Evolutionary conservation across 345 rosid species (phyloP).

Genomic region (Erucastrum elatum): DNA sequence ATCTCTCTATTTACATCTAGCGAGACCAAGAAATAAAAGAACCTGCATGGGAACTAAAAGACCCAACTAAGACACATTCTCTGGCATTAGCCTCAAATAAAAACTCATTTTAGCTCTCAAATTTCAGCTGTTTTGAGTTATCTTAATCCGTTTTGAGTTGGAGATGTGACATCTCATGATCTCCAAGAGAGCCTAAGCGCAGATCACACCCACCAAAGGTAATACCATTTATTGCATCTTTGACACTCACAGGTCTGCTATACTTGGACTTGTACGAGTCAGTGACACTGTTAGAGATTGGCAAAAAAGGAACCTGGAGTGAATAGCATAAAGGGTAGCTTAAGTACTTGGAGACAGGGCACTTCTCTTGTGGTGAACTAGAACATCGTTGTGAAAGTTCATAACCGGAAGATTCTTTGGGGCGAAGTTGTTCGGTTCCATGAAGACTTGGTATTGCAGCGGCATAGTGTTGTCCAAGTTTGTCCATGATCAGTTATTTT

Average conservation of each 20-base stretch:
- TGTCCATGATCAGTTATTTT: too few relatives aligned
- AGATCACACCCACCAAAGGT: conserved; percentile 53
- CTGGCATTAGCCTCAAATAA: not conserved
- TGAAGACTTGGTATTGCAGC: conserved; percentile 47
- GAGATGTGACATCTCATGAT: conserved; percentile 7
- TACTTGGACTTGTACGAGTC: conserved; percentile 25
- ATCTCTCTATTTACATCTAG: conserved; percentile 24
- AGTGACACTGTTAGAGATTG: not conserved
- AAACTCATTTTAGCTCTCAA: not conserved
- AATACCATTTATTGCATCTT: not conserved
- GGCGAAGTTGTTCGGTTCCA: conserved; percentile 41
- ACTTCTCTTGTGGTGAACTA: not conserved
- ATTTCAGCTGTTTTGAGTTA: conserved; percentile 21
- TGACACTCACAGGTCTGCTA: conserved; percentile 3
- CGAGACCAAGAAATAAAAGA: conserved; percentile 4
- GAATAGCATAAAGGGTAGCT: conserved; percentile 37
- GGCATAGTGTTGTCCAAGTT: conserved; percentile 17
- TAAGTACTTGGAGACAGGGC: conserved; percentile 29
- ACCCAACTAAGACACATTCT: not conserved
- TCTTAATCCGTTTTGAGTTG: conserved; percentile 38
- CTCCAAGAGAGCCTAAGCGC: conserved; percentile 63
- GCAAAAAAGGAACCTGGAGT: conserved; percentile 12
- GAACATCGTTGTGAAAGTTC: conserved; percentile 7
- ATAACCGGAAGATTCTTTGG: conserved; percentile 23
- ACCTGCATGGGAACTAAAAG: conserved; percentile 4